Conservation (phyloP, 371 early-diverging fungal species). For the Mucor piriformis region DNA sequence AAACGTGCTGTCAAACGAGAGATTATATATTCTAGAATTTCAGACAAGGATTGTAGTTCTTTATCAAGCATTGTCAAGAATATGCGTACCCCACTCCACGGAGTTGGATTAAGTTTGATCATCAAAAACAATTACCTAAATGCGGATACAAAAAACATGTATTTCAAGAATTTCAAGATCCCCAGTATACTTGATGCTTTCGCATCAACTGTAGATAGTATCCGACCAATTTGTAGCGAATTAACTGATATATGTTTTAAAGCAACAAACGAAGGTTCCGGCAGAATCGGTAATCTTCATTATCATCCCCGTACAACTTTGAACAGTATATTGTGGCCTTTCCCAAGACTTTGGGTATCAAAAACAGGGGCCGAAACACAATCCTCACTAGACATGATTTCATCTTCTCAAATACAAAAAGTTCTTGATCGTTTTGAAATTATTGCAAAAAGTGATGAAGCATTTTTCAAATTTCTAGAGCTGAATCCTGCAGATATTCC, state of each 20-base stretch:
- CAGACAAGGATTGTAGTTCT: conserved; percentile 36
- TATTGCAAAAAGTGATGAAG: background rate
- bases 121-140: conserved; percentile 27
- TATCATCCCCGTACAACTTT: conserved; percentile 22
- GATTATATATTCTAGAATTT: conserved; percentile 31
- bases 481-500: conserved; percentile 20
- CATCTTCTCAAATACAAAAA: conserved; percentile 1
- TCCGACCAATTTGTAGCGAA: conserved; percentile 1
- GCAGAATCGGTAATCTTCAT: conserved; percentile 11
- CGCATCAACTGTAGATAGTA: background rate
- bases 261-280: conserved; percentile 9
- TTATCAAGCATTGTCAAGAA: conserved; percentile 29
- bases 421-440: conserved; percentile 7
- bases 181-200: conserved; percentile 20
- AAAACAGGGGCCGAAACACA: background rate
- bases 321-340: conserved; percentile 44
- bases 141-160: conserved; percentile 6
- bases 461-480: conserved; percentile 13
- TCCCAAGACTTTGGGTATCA: conserved; percentile 32
- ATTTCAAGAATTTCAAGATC: conserved; percentile 14
- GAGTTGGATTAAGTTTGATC: conserved; percentile 41
- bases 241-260: conserved; percentile 9
- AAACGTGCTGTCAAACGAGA: conserved; percentile 50
- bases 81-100: conserved; percentile 36
- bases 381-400: background rate